A percentile compares a stretch with the other conserved stretches of the same genome.
These are phyloP conservation scores for Postia placenta DNA, from an alignment of 768 basidiomycete genomes.

Conservation along the genomic window DNA sequence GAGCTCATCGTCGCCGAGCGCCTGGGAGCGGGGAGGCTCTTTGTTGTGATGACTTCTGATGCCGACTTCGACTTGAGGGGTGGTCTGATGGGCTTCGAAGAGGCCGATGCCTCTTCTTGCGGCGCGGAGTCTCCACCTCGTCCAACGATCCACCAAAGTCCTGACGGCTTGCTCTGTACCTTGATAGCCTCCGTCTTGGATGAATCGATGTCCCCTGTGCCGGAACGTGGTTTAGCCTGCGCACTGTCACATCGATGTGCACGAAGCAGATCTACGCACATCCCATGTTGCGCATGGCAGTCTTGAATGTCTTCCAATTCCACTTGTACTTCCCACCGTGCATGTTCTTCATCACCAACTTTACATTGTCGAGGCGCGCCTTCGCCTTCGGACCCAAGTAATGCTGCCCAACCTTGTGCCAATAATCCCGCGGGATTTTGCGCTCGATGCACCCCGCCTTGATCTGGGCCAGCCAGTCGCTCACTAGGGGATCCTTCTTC, in stretches of 20 bases:
- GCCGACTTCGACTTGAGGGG: constrained; percentile 14
- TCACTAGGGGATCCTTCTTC: constrained; percentile 63
- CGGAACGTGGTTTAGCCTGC: no score
- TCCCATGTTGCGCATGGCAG: constrained; percentile 77
- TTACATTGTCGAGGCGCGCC: constrained; percentile 62
- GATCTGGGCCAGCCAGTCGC: constrained; percentile 69
- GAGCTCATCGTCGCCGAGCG: constrained; percentile 19
- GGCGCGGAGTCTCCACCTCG: constrained; percentile 37
- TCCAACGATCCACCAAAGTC: constrained; percentile 44
- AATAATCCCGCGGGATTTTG: constrained; percentile 72
- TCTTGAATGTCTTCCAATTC: constrained; percentile 79
- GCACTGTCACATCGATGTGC: neutral
- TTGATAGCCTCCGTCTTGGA: constrained; percentile 56
- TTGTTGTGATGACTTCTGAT: constrained; percentile 18
- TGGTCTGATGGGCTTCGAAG: constrained; percentile 7
- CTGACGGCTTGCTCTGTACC: constrained; percentile 45
- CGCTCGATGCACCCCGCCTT: constrained; percentile 66
- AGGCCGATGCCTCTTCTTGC: constrained; percentile 6
- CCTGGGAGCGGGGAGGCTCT: constrained; percentile 19
- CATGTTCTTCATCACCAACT: constrained; percentile 66
- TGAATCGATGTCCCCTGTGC: constrained; percentile 61
- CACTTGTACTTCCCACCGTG: constrained; percentile 74
- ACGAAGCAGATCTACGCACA: constrained; percentile 49
- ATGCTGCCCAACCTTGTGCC: constrained; percentile 77
- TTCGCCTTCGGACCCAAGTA: constrained; percentile 70